Conservation (phyloP, 306 rosid species). For the Cyclanthera cordifolia region DNA sequence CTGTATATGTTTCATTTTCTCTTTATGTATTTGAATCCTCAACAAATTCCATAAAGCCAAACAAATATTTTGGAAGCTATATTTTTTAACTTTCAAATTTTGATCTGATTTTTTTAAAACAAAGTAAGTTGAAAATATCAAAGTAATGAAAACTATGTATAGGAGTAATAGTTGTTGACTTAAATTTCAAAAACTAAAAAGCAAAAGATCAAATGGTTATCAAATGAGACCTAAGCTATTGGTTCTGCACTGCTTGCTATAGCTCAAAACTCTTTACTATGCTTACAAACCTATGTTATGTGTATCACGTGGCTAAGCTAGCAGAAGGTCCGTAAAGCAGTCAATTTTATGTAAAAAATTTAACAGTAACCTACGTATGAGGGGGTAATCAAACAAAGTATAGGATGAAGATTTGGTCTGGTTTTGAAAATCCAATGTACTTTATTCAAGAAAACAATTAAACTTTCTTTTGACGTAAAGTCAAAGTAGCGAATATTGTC, state of each 20-base stretch:
- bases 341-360: not conserved
- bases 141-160: no score
- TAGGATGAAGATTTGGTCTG: not conserved
- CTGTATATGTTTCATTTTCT: no score
- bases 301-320: not conserved
- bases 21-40: no score
- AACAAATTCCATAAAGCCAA: no score
- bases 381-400: not conserved
- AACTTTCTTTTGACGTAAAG: not conserved
- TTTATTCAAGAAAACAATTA: not conserved
- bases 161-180: no score
- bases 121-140: no score
- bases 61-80: no score
- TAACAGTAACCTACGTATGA: not conserved
- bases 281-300: not conserved
- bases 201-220: no score
- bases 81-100: no score
- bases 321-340: not conserved
- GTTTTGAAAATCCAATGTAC: not conserved
- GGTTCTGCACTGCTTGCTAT: not conserved
- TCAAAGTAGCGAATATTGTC: not conserved
- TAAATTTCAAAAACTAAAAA: no score
- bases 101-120: no score
- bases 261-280: not conserved
- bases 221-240: not conserved